Evolutionary conservation across 176 grass and related monocot species (phyloP), one percentile per base, ranked within the genome.

Genomic region (Oryza punctata): DNA sequence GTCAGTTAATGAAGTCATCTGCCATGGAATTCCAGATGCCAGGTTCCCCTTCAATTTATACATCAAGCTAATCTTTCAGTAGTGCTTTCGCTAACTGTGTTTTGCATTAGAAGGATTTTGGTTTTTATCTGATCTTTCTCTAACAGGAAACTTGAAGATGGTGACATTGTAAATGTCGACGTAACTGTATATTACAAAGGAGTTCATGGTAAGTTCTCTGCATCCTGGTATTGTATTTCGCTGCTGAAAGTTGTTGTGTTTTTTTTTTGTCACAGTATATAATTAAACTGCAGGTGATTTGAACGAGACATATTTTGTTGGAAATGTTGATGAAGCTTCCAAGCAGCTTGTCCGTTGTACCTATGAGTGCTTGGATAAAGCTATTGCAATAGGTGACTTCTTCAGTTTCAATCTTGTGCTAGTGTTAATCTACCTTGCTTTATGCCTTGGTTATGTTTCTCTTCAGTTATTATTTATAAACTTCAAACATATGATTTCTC

Each of bases 271-370:
- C 46, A 65, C 3, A 23, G 10, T 27, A 69, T 78, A 67, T 82
- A 59, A 75, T 35, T 76, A 40, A 63, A 94, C 44, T 87, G 67
- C 76, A 99, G 93, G 93, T 92, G 93, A 99, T 92, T 87, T 99
- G 79, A 96, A 96, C 9, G 96, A 99, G 85, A 99, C 96, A 47
- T 99, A 89, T 89, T 99, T 99, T 99, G 96, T 99, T 63, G 96
- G 96, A 45, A 87, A 96, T 83, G 96, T 99, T 1, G 91, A 96
- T 86, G 96, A 94, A 87, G 87, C 93, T 75, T 99, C 93, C 84
- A 86, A 92, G 79, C 85, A 96, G 47, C 96, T 99, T 85, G 96
- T 99, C 67, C 91, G 88, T 29, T 96, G 89, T 81, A 94, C 91
- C 65, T 96, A 92, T 26, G 96, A 99, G 83, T 99, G 96, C 88